These are phyloP conservation scores for Cephaloascus albidus DNA, from an alignment of 805 yeast species.

Conservation along the genomic window DNA sequence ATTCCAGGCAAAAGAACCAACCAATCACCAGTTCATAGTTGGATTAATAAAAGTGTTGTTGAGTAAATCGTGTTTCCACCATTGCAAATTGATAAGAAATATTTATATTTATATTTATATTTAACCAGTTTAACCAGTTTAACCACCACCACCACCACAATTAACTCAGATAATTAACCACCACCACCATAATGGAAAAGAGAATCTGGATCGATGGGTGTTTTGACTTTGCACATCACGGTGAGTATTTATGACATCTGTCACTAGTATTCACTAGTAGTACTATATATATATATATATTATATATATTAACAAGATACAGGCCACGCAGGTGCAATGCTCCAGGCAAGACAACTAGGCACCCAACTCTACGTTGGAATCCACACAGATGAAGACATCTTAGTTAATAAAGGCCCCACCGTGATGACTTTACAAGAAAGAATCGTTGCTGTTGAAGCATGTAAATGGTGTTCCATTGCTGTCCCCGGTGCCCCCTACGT, in stretches of 20 bases:
- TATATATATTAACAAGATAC: neutral
- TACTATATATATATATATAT: neutral
- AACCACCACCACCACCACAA: no score
- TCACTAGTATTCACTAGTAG: neutral
- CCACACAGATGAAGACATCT: constrained; percentile 85
- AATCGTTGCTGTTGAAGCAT: constrained; percentile 75
- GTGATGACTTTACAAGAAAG: constrained; percentile 84
- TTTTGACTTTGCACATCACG: constrained; percentile 96
- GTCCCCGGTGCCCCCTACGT: constrained; percentile 87
- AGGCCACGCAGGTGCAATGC: constrained; percentile 89
- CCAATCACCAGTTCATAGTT: no score
- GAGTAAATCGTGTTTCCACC: no score
- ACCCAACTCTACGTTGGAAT: constrained; percentile 75
- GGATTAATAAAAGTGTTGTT: no score
- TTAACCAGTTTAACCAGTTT: no score
- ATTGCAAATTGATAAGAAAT: no score
- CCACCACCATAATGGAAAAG: no score
- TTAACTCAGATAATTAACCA: no score
- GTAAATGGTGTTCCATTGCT: constrained; percentile 77
- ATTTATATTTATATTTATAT: no score
- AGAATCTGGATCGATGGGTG: constrained; percentile 97
- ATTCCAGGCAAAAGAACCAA: no score
- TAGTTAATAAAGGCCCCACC: constrained; percentile 81
- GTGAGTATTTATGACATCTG: constrained; percentile 22
- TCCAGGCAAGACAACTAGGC: constrained; percentile 85